Evolutionary conservation across 1,284 basidiomycete species (phyloP).

Genomic region (Stygiomarasmius scandens): DNA sequence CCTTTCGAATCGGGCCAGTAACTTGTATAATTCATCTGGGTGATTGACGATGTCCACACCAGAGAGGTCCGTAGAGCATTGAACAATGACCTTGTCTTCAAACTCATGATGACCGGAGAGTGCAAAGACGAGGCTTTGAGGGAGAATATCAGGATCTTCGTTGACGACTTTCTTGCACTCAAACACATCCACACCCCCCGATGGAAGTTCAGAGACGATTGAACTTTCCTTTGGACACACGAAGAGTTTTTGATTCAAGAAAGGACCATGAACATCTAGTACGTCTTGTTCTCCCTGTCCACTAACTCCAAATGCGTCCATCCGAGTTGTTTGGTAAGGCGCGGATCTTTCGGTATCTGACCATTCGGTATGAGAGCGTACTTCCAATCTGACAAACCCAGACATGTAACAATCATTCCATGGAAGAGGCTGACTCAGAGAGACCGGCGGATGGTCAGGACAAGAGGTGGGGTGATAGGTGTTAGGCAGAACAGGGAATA

Average conservation of each 20-base stretch:
- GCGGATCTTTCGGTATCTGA: neutral
- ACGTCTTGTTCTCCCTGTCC: neutral
- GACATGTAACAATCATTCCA: constrained; percentile 14
- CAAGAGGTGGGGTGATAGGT: constrained; percentile 6
- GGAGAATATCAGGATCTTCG: neutral
- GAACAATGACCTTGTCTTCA: neutral
- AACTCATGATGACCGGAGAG: neutral
- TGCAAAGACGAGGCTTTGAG: neutral
- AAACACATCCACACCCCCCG: too few relatives aligned
- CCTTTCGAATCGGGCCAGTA: neutral
- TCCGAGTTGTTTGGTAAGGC: neutral
- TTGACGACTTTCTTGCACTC: too few relatives aligned
- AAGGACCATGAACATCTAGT: neutral
- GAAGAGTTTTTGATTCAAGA: neutral
- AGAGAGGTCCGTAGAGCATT: constrained; percentile 3
- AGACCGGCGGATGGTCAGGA: neutral
- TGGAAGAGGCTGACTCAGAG: constrained; percentile 11
- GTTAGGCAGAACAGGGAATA: constrained; percentile 14
- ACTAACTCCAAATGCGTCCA: neutral
- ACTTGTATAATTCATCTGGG: constrained; percentile 2
- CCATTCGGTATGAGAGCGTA: neutral
- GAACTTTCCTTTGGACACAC: too few relatives aligned
- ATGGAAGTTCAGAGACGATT: too few relatives aligned
- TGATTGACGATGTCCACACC: neutral
- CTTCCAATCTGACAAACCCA: neutral